Base-by-base conservation (phyloP, 2,329 filamentous ascomycete genomes). In the Ceratocystis colombiana region DNA sequence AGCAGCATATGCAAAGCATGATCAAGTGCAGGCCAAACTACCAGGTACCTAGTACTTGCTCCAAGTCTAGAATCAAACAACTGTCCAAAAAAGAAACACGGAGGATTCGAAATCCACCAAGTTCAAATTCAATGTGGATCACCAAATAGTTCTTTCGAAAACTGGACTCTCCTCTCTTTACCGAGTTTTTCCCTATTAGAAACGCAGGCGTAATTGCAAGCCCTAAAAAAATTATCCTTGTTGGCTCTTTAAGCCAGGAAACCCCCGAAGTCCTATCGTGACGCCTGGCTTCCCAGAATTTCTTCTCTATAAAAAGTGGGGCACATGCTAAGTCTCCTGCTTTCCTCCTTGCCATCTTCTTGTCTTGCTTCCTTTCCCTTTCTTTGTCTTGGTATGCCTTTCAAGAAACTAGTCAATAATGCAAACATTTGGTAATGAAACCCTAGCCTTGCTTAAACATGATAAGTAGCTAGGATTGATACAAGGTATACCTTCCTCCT, bases 61-160 rank as follows among this genome's bases (percentile, higher is more conserved):
- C 10, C 46, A 48, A 48, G 22, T 22, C 46, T 10, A 20, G 20
- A 48, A 48, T 2, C 46, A n/a, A 48, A 48, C n/a, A 48, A 12
- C 48, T n/a, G 22, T 20, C 48, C 17, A 50, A 12, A 20, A 50
- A 22, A 50, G 48, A 41, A 30, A 57, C 25, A 25, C 28, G 25
- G 22, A 57, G 53, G 53, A 57, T 57, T 33, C 53, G 30, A 28
- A 57, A 17, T 33, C 53, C 25, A 20, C 53, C 22, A 57, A 57
- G 28, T 57, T 25, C 53, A 25, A 57, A 57, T 57, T 57, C 53
- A 57, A 57, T 57, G 53, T 57, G 53, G 53, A 57, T 57, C 53
- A 33, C 22, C 25, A 33, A 15, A 33, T 57, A 12, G 25, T 57
- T 17, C 53, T 57, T 28, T 57, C 15, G 53, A 28, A 33, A 17